Base-by-base conservation (phyloP, 805 yeast genomes). In the Cyberlindnera samutprakarnensis region DNA sequence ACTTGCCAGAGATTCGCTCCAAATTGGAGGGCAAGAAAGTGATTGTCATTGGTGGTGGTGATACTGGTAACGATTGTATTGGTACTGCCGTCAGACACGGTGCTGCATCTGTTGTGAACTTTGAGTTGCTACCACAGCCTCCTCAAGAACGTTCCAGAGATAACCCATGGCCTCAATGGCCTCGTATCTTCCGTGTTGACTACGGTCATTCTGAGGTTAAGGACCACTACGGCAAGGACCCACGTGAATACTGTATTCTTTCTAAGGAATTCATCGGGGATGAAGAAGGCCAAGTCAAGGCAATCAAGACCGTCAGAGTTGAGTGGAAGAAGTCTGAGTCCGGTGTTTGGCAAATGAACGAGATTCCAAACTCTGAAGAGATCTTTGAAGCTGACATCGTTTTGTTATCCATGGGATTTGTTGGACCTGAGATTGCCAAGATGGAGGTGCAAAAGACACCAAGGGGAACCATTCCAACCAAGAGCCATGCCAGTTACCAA, bases 111-210 rank as follows among this genome's bases (percentile, higher is more conserved):
- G 96, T 92, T 37, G 72, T 78, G 43, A 90, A 90, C 72, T 92
- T 90, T 58, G 98, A 90, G 66, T 70, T 90, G 56, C 68, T 90
- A 48, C 98, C 98, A 37, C 77, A 80, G 49, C 98, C 98, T 42
- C 84, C 96, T 23, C 70, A 70, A 19, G 71, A 74, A 37, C 75
- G 96, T 59, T 81, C 88, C 28, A 83, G 77, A 62, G 96, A 92
- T 62, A 90, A 90, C 63, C 97, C 98, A 61, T 90, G 98, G 98
- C 98, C 98, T 27, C 98, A 90, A 66, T 90, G 97, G 97, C 97
- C 98, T 47, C 73, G 96, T 57, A 75, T 92, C 51, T 90, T 92
- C 81, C 76, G 97, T 54, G 94, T 90, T 38, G 98, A 90, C 65
- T 90, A 90, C 56, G 98, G 98, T 47, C 98, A 90, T 62, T 72